Evolutionary conservation across 345 rosid genomes (phyloP).

Genomic region (Euphorbia pulcherrima): DNA sequence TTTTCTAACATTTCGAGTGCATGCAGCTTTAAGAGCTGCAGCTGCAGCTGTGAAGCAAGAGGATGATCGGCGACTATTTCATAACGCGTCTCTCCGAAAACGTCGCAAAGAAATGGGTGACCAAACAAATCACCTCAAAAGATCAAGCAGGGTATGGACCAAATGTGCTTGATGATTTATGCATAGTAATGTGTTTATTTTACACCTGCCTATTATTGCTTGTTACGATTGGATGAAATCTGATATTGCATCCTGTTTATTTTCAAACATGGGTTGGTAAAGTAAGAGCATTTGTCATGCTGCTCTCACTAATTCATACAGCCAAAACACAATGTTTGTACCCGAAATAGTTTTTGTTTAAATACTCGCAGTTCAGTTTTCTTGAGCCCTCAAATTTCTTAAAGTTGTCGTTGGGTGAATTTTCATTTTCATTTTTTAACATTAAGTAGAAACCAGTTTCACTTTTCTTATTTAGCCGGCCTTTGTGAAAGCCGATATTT

Average conservation of each 20-base stretch:
- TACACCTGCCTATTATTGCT: not conserved
- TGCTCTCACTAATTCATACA: not conserved
- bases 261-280: not conserved
- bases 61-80: slow-evolving; percentile 85
- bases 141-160: slow-evolving; percentile 43
- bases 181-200: not conserved
- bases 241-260: not conserved
- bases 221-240: not conserved
- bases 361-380: not conserved
- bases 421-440: too few relatives aligned
- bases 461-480: too few relatives aligned
- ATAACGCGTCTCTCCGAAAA: slow-evolving; percentile 84
- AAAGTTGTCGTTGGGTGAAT: not conserved
- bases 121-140: slow-evolving; percentile 62
- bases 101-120: slow-evolving; percentile 91
- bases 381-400: not conserved
- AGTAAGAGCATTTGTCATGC: not conserved
- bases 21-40: slow-evolving; percentile 90
- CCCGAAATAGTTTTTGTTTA: not conserved
- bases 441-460: too few relatives aligned
- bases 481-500: too few relatives aligned
- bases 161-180: not conserved
- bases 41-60: slow-evolving; percentile 85
- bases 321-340: not conserved
- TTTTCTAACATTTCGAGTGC: slow-evolving; percentile 17